These are phyloP conservation scores for Alternaria novae-zelandiae DNA, from an alignment of 2,329 filamentous ascomycete species.

Conservation along the genomic window DNA sequence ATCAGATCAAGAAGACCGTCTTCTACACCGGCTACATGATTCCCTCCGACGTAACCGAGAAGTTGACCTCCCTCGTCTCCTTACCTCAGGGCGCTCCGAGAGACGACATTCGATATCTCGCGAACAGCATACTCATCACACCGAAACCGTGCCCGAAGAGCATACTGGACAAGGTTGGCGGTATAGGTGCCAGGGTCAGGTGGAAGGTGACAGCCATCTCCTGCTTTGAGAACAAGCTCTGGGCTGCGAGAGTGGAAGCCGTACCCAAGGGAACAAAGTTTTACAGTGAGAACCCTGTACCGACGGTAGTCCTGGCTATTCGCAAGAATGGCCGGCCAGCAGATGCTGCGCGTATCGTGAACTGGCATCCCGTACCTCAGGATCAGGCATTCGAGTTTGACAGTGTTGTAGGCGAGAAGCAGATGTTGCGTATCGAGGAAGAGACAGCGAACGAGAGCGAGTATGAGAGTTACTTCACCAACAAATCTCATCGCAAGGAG, in stretches of 20 bases:
- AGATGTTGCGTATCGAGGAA: constrained; percentile 78
- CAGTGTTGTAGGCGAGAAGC: constrained; percentile 84
- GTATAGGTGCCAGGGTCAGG: constrained; percentile 79
- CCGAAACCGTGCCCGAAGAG: constrained; percentile 74
- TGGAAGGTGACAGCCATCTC: constrained; percentile 85
- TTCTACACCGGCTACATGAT: constrained; percentile 95
- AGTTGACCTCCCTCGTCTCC: constrained; percentile 72
- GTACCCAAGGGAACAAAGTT: constrained; percentile 67
- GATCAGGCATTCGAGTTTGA: constrained; percentile 80
- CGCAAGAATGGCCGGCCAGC: constrained; percentile 76
- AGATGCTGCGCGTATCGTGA: constrained; percentile 80
- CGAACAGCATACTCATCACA: constrained; percentile 90
- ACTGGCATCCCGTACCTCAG: constrained; percentile 78
- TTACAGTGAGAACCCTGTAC: constrained; percentile 79
- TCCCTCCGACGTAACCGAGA: constrained; percentile 71
- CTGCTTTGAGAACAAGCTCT: constrained; percentile 78
- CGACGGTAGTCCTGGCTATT: constrained; percentile 82
- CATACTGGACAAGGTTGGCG: constrained; percentile 83
- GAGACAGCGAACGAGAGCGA: constrained; percentile 67
- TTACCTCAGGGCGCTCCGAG: constrained; percentile 68
- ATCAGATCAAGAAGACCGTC: constrained; percentile 83
- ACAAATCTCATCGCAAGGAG: constrained; percentile 58
- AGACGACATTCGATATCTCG: constrained; percentile 78
- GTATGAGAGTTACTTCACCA: constrained; percentile 68
- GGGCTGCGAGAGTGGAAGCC: constrained; percentile 82